Percentiles rank a stretch among this genome's conserved stretches.
Evolutionary conservation across 495 filamentous ascomycete genomes (phyloP).

Genomic region (Apodospora peruviana): DNA sequence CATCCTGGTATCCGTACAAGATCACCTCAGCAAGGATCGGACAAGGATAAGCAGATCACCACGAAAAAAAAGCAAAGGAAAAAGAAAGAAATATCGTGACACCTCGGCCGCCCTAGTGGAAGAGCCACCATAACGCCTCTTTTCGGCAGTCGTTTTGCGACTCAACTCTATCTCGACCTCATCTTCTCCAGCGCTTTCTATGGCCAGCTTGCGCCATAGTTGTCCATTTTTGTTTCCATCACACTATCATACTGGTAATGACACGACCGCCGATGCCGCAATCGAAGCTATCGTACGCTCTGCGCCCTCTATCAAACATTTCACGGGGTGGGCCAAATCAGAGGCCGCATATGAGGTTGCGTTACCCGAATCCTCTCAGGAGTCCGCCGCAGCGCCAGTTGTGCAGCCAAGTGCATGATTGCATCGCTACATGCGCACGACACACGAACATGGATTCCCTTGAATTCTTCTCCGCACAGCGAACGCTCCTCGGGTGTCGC

Average conservation of each 20-base stretch:
- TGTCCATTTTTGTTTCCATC: not conserved
- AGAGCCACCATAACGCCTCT: constrained; percentile 10
- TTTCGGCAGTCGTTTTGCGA: constrained; percentile 8
- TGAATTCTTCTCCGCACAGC: constrained; percentile 15
- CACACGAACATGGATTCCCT: too few species aligned
- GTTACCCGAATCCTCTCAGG: constrained; percentile 3
- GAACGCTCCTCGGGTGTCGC: constrained; percentile 3
- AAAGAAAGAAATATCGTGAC: constrained; percentile 6
- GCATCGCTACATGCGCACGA: too few species aligned
- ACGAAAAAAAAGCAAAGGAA: not conserved
- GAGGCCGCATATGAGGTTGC: not conserved
- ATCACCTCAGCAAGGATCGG: not conserved
- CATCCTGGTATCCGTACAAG: not conserved
- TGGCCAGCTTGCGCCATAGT: not conserved
- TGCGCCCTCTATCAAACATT: not conserved
- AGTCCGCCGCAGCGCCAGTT: too few species aligned
- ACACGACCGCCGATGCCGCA: not conserved
- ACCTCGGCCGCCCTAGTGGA: not conserved
- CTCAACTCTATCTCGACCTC: constrained; percentile 16
- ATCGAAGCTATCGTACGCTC: not conserved
- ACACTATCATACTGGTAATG: not conserved
- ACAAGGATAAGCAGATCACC: not conserved
- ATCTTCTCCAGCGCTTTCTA: not conserved
- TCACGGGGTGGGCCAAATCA: not conserved
- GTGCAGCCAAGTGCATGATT: too few species aligned